These are phyloP conservation scores for Centella asiatica DNA, from an alignment of 129 eudicot species.

Conservation along the genomic window DNA sequence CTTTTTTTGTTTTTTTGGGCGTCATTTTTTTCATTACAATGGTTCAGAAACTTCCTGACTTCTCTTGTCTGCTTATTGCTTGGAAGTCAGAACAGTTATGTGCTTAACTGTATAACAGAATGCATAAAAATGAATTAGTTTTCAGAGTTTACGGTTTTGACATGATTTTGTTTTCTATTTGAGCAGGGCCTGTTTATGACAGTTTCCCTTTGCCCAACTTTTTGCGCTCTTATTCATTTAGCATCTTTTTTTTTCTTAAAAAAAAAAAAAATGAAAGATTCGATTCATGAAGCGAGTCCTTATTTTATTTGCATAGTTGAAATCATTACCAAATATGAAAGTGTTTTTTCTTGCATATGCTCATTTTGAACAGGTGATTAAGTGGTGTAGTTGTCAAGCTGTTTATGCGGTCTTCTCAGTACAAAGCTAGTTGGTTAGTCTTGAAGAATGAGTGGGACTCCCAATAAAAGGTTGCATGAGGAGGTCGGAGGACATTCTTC, in stretches of 20 bases:
- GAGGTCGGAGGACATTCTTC: slow-evolving; percentile 73
- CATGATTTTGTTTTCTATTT: neutral
- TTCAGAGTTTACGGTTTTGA: no score
- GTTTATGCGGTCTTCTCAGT: neutral
- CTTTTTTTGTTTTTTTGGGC: neutral
- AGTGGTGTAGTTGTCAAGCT: neutral
- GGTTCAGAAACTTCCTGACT: neutral
- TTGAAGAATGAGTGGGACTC: slow-evolving; percentile 59
- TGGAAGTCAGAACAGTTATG: neutral
- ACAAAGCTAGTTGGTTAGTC: neutral
- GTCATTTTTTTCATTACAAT: no score
- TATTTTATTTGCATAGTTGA: neutral
- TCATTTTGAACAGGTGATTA: neutral
- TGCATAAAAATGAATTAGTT: no score
- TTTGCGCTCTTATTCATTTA: no score
- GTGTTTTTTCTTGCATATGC: neutral
- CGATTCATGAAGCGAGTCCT: neutral
- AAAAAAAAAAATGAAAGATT: no score
- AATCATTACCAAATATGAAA: neutral
- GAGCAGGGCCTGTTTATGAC: no score
- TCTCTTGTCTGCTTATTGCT: neutral
- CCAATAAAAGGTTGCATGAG: slow-evolving; percentile 64
- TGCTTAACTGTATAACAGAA: no score
- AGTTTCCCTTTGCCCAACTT: no score
- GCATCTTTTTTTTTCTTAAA: no score